Percentiles rank a stretch among this genome's conserved stretches.
Conservation (phyloP, 345 rosid genomes). For the Hevea brasiliensis region DNA sequence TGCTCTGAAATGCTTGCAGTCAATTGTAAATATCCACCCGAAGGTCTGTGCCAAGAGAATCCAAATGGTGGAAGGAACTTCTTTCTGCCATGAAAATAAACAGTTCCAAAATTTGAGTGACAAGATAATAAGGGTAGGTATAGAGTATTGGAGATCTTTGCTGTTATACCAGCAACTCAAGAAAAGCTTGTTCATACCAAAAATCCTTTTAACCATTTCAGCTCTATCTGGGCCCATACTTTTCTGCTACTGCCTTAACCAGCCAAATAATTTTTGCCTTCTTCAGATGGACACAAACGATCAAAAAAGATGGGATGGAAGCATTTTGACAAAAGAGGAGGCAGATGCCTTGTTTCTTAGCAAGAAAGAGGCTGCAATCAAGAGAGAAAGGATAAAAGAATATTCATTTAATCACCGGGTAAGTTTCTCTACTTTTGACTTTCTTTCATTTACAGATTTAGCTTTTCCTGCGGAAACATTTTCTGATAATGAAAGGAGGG, state of each 20-base stretch:
- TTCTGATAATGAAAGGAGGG: neutral
- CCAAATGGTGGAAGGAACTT: slow-evolving; percentile 37
- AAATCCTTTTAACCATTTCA: neutral
- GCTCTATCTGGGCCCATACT: too few species aligned
- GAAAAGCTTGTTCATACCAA: neutral
- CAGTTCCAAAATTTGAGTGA: slow-evolving; percentile 49
- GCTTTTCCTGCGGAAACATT: neutral
- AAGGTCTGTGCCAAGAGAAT: slow-evolving; percentile 57
- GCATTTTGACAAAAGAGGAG: slow-evolving; percentile 77
- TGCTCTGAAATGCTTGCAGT: slow-evolving; percentile 79
- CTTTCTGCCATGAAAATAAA: slow-evolving; percentile 43
- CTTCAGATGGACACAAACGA: slow-evolving; percentile 63
- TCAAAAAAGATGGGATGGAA: slow-evolving; percentile 80
- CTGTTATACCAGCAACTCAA: neutral
- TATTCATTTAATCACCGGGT: slow-evolving; percentile 71
- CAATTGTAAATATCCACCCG: slow-evolving; percentile 76
- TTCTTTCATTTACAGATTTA: neutral
- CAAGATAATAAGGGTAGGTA: slow-evolving; percentile 51
- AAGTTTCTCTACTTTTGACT: slow-evolving; percentile 6
- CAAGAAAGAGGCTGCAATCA: slow-evolving; percentile 70
- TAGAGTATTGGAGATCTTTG: neutral
- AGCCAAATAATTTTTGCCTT: neutral
- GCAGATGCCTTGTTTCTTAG: slow-evolving; percentile 57
- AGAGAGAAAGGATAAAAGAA: slow-evolving; percentile 66
- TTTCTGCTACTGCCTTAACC: too few species aligned